Conservation (phyloP, 768 basidiomycete species). For the Trametes cinnabarina region DNA sequence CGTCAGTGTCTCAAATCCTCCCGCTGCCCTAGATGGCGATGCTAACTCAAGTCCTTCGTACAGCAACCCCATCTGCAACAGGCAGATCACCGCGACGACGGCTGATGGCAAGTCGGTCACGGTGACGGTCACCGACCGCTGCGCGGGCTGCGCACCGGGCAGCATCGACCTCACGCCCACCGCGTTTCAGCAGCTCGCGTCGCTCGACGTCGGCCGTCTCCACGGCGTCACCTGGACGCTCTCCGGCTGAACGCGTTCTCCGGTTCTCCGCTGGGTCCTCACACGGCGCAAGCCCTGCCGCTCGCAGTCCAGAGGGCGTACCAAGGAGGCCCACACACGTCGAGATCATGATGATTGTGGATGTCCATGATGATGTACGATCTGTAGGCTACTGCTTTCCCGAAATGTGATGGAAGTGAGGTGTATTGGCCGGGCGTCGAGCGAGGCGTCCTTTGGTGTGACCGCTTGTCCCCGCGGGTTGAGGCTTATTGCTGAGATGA, state of each 20-base stretch:
- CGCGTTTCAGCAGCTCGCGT: conserved; percentile 29
- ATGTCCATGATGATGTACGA: conserved; percentile 11
- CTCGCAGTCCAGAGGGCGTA: too few relatives aligned
- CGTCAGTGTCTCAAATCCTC: not conserved
- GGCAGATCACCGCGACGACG: conserved; percentile 25
- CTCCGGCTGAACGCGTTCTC: conserved; percentile 4
- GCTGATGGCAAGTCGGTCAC: conserved; percentile 27
- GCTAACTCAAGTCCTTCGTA: not conserved
- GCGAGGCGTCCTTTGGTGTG: too few relatives aligned
- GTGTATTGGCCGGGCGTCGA: too few relatives aligned
- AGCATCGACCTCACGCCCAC: conserved; percentile 30
- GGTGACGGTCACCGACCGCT: conserved; percentile 32
- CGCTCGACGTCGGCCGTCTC: conserved; percentile 25
- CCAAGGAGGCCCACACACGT: not conserved
- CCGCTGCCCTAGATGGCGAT: too few relatives aligned
- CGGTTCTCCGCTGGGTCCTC: not conserved
- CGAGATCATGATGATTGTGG: conserved; percentile 12
- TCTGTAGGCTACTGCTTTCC: conserved; percentile 11
- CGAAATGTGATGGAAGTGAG: conserved; percentile 13
- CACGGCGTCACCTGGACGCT: conserved; percentile 28
- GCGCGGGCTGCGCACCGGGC: conserved; percentile 28
- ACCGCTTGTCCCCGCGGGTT: too few relatives aligned
- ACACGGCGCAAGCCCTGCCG: too few relatives aligned
- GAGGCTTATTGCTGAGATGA: too few relatives aligned
- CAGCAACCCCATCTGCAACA: conserved; percentile 36